phyloP scores from a whole-genome alignment of 2,329 filamentous ascomycete genomes.

The Phialophora verrucosa region DNA sequence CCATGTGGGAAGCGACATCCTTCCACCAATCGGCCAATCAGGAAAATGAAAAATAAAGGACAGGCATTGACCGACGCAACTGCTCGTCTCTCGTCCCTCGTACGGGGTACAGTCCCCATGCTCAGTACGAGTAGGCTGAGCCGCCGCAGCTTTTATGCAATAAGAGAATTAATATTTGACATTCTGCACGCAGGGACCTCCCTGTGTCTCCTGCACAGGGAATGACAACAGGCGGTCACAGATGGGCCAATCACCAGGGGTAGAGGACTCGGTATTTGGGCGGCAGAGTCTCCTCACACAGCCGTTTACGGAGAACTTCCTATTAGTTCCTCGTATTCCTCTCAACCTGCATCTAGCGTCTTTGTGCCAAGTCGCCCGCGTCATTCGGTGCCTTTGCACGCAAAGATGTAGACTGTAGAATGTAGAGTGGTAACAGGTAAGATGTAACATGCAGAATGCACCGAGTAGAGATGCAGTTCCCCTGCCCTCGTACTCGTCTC shows the following conservation, averaged over 20 bases:
- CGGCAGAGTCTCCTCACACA: too few species aligned
- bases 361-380: not conserved
- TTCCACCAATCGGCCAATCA: not conserved
- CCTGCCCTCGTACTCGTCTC: too few species aligned
- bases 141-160: not conserved
- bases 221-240: constrained; percentile 3
- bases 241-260: not conserved
- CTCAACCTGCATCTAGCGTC: not conserved
- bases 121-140: not conserved
- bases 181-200: not conserved
- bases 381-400: not conserved
- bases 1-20: too few species aligned
- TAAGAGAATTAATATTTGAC: not conserved
- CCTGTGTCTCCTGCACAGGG: not conserved
- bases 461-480: not conserved
- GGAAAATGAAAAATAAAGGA: not conserved
- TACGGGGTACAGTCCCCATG: not conserved
- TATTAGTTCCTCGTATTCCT: not conserved
- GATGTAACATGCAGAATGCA: not conserved
- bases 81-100: too few species aligned
- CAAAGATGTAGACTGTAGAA: not conserved
- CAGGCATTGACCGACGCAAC: not conserved
- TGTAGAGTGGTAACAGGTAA: too few species aligned
- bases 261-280: not conserved
- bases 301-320: too few species aligned